These are phyloP conservation scores for Aphanomyces astaci DNA, from an alignment of 352 stramenopile genomes.

Conservation along the genomic window DNA sequence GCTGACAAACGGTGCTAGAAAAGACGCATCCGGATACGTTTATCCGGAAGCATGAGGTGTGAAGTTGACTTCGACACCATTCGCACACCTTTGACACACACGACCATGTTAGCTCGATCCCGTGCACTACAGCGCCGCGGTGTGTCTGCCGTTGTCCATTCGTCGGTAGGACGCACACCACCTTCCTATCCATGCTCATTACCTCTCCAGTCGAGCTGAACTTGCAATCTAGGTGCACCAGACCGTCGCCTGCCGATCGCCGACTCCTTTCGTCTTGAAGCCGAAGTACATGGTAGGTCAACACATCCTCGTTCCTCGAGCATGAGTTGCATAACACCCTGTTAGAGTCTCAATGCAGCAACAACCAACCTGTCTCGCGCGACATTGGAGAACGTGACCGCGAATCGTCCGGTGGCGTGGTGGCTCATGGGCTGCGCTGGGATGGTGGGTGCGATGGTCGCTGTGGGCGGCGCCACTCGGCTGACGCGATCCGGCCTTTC, in stretches of 20 bases:
- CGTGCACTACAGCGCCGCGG: neutral
- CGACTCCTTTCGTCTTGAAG: constrained; percentile 1
- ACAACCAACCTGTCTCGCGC: constrained; percentile 33
- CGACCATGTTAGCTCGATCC: constrained; percentile 17
- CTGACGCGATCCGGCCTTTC: constrained; percentile 95
- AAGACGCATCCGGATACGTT: constrained; percentile 4
- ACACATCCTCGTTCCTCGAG: neutral
- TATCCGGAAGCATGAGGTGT: neutral
- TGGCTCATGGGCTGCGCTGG: constrained; percentile 94
- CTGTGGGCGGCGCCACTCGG: constrained; percentile 94
- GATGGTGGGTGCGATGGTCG: constrained; percentile 95
- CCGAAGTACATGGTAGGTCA: constrained; percentile 18
- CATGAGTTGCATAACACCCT: constrained; percentile 14
- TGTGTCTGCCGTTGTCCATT: neutral
- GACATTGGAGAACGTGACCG: constrained; percentile 71
- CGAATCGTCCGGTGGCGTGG: constrained; percentile 83
- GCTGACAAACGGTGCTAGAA: neutral
- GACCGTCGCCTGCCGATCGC: constrained; percentile 11
- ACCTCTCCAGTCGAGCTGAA: too few species aligned
- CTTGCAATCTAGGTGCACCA: constrained; percentile 23
- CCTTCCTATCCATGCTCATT: neutral
- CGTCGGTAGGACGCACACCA: neutral
- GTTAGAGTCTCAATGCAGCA: constrained; percentile 36
- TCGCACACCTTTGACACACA: neutral
- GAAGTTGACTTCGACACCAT: neutral